Percentiles rank a stretch among this genome's conserved stretches.
Conservation (phyloP, 2,329 filamentous ascomycete species). For the Fusarium succisae region DNA sequence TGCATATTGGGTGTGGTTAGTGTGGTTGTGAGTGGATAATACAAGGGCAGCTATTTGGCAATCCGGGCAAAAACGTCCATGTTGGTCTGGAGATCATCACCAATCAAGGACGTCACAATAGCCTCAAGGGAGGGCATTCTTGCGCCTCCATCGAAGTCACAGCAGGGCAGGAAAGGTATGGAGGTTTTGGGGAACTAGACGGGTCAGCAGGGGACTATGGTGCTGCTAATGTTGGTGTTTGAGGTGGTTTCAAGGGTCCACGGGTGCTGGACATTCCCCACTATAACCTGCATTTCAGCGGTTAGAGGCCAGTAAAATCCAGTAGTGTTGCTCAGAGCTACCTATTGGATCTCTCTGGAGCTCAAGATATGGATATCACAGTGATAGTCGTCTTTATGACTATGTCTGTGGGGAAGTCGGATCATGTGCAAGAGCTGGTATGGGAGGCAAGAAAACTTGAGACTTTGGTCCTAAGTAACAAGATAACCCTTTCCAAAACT, state of each 20-base stretch:
- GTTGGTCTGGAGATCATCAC: slow-evolving; percentile 10
- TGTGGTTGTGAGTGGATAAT: slow-evolving; percentile 33
- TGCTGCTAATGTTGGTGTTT: slow-evolving; percentile 1
- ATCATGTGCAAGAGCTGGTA: slow-evolving; percentile 23
- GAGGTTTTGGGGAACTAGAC: background rate
- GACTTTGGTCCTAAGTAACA: background rate
- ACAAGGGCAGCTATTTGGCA: slow-evolving; percentile 20
- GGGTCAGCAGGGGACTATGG: slow-evolving; percentile 14
- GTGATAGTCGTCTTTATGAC: slow-evolving; percentile 18
- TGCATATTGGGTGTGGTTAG: slow-evolving; percentile 31
- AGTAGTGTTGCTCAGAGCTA: background rate
- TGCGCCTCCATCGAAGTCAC: background rate
- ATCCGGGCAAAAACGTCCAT: slow-evolving; percentile 10
- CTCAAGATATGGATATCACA: background rate
- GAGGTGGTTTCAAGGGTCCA: slow-evolving; percentile 29
- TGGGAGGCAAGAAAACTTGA: background rate
- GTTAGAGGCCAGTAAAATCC: background rate
- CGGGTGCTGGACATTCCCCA: slow-evolving; percentile 4
- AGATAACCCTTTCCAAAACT: background rate
- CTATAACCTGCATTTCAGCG: slow-evolving; percentile 18
- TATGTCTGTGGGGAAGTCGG: slow-evolving; percentile 15
- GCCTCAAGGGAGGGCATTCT: slow-evolving; percentile 3
- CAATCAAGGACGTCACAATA: slow-evolving; percentile 21
- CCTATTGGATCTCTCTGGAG: background rate
- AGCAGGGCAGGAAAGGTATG: background rate